These are phyloP conservation scores for Paramecium bursaria DNA, from an alignment of 73 alveolate species.

Conservation along the genomic window DNA sequence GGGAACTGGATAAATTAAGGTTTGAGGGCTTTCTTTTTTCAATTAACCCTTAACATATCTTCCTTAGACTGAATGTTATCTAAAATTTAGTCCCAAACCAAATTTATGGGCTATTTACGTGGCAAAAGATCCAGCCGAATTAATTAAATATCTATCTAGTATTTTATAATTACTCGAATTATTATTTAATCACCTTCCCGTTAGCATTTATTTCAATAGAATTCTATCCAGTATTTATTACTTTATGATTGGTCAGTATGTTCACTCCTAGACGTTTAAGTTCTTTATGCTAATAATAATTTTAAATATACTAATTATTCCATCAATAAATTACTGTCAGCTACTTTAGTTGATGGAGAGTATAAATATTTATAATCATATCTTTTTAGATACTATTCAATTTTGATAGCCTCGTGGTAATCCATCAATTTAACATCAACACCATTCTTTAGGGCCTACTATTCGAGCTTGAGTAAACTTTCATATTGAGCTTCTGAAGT, in stretches of 20 bases:
- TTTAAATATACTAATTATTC: neutral
- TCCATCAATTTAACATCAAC: constrained; percentile 78
- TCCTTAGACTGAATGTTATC: constrained; percentile 84
- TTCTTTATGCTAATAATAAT: neutral
- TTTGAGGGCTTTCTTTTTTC: constrained; percentile 51
- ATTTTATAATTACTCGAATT: constrained; percentile 6
- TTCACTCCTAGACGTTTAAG: neutral
- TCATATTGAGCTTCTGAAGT: constrained; percentile 73
- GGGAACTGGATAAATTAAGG: constrained; percentile 91
- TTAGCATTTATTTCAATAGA: too few relatives aligned
- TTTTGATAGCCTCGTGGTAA: constrained; percentile 75
- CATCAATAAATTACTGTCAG: constrained; percentile 77
- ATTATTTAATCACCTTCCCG: too few relatives aligned
- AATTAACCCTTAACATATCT: constrained; percentile 77
- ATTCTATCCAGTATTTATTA: too few relatives aligned
- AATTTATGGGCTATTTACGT: constrained; percentile 77
- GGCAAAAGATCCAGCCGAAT: constrained; percentile 85
- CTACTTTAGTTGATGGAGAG: constrained; percentile 88
- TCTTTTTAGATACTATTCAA: constrained; percentile 75
- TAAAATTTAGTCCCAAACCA: constrained; percentile 79
- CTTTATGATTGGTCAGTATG: constrained; percentile 42
- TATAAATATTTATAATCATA: constrained; percentile 74
- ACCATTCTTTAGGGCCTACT: constrained; percentile 79
- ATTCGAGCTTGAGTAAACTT: constrained; percentile 70
- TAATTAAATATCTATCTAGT: constrained; percentile 73